Base-by-base conservation (phyloP, 2,329 filamentous ascomycete genomes). In the Monascus ruber region DNA sequence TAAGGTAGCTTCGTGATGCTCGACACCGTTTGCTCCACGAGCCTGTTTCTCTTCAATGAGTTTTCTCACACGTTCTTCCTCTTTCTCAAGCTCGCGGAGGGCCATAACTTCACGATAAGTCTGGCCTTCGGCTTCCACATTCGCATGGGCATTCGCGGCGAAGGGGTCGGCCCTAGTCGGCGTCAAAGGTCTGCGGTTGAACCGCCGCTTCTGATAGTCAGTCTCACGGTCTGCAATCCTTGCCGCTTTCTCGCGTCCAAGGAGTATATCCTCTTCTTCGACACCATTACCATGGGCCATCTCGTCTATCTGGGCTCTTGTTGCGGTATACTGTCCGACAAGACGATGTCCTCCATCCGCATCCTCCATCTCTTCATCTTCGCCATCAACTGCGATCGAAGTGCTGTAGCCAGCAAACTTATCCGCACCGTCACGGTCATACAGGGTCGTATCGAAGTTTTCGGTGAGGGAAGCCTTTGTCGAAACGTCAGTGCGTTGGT, bases 121-220 rank as follows among this genome's bases (percentile, higher is more conserved):
- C 45, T 83, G 73, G 11, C 85, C 86, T 49, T 87, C 81, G 40
- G 77, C 76, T 26, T 74, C 69, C 24, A 74, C 75, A 42, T 78
- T 79, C 35, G 74, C 77, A 58, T 84, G 76, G 46, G 77, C 70
- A 56, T 88, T 84, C 47, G 81, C 77, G 25, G 84, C 83, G 56
- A 94, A 94, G 26, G 86, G 81, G 58, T 94, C 87, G 45, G 81
- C 85, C 54, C 86, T 80, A 6, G 85, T 87, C 4, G 88, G 87
- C 24, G 86, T 91, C 46, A 96, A 72, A 34, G 63, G 55, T 38
- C 77, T 80, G 45, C 91, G 86, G 59, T 94, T 81, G 62, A 94
- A 93, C 43, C 88, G 80, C 49, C 88, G 85, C 67, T 94, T 94
- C 66, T 98, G 93, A 60, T 98, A 98, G 58, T 96, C 89, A 47